Evolutionary conservation across 1,284 basidiomycete genomes (phyloP), one percentile per base, ranked within the genome.

Genomic region (Sanguinoderma infundibulare): DNA sequence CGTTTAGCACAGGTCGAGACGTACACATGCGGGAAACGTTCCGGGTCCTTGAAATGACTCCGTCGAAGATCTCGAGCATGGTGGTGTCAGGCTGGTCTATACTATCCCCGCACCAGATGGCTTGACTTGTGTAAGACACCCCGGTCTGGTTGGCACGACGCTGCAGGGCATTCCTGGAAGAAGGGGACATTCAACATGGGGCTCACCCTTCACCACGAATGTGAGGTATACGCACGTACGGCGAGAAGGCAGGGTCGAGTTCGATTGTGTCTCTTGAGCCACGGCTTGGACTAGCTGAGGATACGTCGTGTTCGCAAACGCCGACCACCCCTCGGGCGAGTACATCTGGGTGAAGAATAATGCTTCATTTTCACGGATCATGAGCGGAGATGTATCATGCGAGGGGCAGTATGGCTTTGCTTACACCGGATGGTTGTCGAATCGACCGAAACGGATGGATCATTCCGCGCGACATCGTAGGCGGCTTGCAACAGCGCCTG

Each of bases 21-120:
- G 24, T 49, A 70, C 69, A 69, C 8, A 64, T 26, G 5, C 52
- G 61, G 12, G 69, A 63, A 4, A 35, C 40, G 20, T 60, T 60
- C 12, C 54, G 53, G 2, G 67, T 54, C n/a, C 54, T 53, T 9
- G 51, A 28, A 5, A 70, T 42, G 8, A 67, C 28, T 2, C 24
- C 57, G 9, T 69, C 39, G 53, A 70, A 69, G 12, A 68, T 50
- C 8, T 61, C 49, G 5, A 50, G 39, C 53, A 64, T 62, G 5
- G 60, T 60, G n/a, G 62, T 65, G 26, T 53, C 51, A 3, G 47
- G 30, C 17, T 17, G 53, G 53, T 70, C 68, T 17, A 69, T 53
- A 53, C 59, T 65, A 55, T 70, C 69, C 4, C 57, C 52, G 36
- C 69, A 70, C 3, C 34, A 22, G 32, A 69, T 65, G 3, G 67